Base-by-base conservation (phyloP, 208 protist genomes). In the Wallacemonas sp. region DNA sequence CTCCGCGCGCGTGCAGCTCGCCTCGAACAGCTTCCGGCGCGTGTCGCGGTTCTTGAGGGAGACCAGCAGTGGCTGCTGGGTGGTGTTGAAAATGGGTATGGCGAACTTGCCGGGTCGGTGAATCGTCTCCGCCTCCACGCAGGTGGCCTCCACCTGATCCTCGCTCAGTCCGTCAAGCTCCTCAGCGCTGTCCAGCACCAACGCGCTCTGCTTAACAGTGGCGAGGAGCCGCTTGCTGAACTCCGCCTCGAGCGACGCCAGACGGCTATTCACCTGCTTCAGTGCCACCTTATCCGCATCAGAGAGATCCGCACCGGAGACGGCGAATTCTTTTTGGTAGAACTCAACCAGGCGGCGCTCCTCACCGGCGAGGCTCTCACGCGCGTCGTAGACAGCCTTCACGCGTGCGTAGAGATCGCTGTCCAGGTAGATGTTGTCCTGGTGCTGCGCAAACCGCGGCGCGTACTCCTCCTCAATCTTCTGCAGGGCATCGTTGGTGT, bases 391-490 rank as follows among this genome's bases (percentile, higher is more conserved):
- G 24, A 87, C 73, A 13, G 72, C 66, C 29, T 70, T 76, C 19
- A 83, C 53, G 17, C 80, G 80, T 33, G 62, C 64, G 54, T 75
- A 83, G 17, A 87, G 68, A 4, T 65, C 58, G 46, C 37, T 63
- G 63, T 87, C 71, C 27, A 87, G 68, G 61, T 68, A 78, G 59
- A 87, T 73, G 33, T 37, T 63, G 44, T 87, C 80, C 33, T 59
- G 45, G 53, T 87, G 80, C 21, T 46, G 55, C 3, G 80, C 61
- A 39, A 80, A 70, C 24, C 53, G 64, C 1, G 68, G 64, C 19
- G 73, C 73, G 42, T 74, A 87, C 42, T 71, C 64, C 60, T 70
- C 64, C 52, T 87, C 66, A 13, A 83, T 50, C 67, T 66, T 61
- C 68, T 80, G 72, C 52, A 87, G 37, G 52, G 79, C 80, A 0